Base-by-base conservation (phyloP, 176 grass and related monocot species). In the Oryza rufipogon region DNA sequence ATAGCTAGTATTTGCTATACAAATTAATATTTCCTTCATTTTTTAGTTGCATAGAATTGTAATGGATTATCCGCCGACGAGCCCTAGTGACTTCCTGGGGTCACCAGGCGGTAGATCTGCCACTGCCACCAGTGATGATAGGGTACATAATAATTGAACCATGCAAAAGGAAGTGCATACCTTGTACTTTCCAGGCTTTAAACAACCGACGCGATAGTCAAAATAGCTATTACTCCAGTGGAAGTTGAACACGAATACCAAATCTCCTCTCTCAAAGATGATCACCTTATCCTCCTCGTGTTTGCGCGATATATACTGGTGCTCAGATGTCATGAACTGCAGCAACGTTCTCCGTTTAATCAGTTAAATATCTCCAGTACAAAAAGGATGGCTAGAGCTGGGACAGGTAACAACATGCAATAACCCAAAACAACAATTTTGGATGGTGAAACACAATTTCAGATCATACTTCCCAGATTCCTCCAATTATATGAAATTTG, bases 221-320 rank as follows among this genome's bases (percentile, higher is more conserved):
- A 90, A 94, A 89, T 84, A 99, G 74, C 96, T 99, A 83, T 89
- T 94, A 30, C 77, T 89, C 91, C 96, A 96, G 78, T 99, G 96
- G 81, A 99, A 99, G 79, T 99, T 99, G 89, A 99, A 96, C 79
- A 99, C 93, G 65, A 99, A 99, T 69, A 99, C 84, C 77, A 96
- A 93, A 54, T 99, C 78, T 48, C 89, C 96, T 83, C 93, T 89
- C 86, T 99, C 96, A 12, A 96, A 99, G 70, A 96, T 49, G 78
- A 99, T 91, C 81, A 99, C 86, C 78, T 89, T 99, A 81, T 99
- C 93, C 46, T 89, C 93, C 80, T 99, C 96, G 70, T 99, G 91
- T 82, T 96, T 96, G 79, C 90, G 91, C 47, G 93, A 99, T 80
- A 99, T 87, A 36, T 92, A 99, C 86, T 84, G 88, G 80, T 99